A percentile compares a stretch with the other conserved stretches of the same genome.
Conservation (phyloP, 441 rosid genomes). For the Pelargonium citronellum region DNA sequence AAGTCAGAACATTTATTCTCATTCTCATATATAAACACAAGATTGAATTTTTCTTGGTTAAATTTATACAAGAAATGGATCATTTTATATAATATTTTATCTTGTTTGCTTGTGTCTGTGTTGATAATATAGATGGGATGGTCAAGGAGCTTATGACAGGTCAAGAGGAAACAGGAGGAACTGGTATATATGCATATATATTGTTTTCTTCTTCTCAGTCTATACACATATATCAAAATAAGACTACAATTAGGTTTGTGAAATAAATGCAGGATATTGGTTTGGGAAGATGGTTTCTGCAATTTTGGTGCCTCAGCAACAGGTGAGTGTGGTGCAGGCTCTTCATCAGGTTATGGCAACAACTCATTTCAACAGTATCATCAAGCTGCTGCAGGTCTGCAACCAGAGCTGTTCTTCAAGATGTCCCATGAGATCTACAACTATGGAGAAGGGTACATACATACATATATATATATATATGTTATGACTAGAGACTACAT, state of each 20-base stretch:
- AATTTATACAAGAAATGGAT: not conserved
- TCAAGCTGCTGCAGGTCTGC: constrained; percentile 43
- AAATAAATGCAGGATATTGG: constrained; percentile 62
- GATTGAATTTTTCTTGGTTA: constrained; percentile 13
- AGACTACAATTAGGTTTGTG: too few relatives aligned
- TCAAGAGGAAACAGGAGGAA: constrained; percentile 94
- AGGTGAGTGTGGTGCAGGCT: constrained; percentile 18
- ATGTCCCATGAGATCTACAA: constrained; percentile 99
- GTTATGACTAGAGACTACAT: not conserved
- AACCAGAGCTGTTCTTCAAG: constrained; percentile 95
- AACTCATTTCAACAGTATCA: constrained; percentile 50
- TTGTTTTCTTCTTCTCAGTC: not conserved
- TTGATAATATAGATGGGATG: constrained; percentile 66
- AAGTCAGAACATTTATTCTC: constrained; percentile 51
- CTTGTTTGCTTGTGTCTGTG: constrained; percentile 8
- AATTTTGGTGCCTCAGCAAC: constrained; percentile 75
- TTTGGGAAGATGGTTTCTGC: constrained; percentile 99
- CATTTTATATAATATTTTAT: not conserved
- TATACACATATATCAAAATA: not conserved
- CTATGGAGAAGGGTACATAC: constrained; percentile 90
- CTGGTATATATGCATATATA: constrained; percentile 46
- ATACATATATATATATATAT: not conserved
- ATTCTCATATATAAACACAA: not conserved
- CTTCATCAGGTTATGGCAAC: constrained; percentile 42
- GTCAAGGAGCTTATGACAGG: constrained; percentile 91